Evolutionary conservation across 208 protist genomes (phyloP).

Genomic region (Angomonas ambiguus): DNA sequence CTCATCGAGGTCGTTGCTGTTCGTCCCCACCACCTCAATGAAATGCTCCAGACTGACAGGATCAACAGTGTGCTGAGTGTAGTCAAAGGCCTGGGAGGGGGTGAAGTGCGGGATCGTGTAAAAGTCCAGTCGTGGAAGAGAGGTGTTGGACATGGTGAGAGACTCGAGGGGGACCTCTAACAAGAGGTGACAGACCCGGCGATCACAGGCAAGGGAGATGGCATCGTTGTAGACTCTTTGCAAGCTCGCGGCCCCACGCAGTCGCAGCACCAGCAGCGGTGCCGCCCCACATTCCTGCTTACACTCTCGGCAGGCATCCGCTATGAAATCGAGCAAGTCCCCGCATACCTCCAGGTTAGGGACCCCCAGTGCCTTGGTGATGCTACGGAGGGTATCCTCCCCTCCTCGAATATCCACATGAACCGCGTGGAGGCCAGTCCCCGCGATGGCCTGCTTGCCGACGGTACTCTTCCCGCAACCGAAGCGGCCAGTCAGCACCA

Average conservation of each 20-base stretch:
- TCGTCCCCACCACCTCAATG: slow-evolving; percentile 8
- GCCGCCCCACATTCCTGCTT: slow-evolving; percentile 36
- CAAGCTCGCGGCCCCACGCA: slow-evolving; percentile 47
- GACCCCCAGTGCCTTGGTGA: slow-evolving; percentile 61
- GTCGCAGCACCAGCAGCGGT: slow-evolving; percentile 64
- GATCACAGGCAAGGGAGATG: slow-evolving; percentile 58
- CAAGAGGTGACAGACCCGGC: slow-evolving; percentile 11
- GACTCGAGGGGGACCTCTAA: slow-evolving; percentile 10
- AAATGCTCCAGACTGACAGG: slow-evolving; percentile 8
- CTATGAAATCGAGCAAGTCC: slow-evolving; percentile 70
- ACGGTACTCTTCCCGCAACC: slow-evolving; percentile 67
- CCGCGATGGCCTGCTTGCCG: slow-evolving; percentile 44
- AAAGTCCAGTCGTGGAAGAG: slow-evolving; percentile 9
- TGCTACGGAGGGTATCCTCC: slow-evolving; percentile 64
- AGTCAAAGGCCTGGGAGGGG: slow-evolving; percentile 7
- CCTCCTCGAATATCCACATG: slow-evolving; percentile 59
- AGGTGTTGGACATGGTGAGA: slow-evolving; percentile 12
- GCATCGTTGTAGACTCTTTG: slow-evolving; percentile 63
- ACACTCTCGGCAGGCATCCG: slow-evolving; percentile 26
- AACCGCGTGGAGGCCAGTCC: slow-evolving; percentile 57
- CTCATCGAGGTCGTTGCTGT: slow-evolving; percentile 14
- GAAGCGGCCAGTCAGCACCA: slow-evolving; percentile 59
- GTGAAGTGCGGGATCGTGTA: slow-evolving; percentile 10
- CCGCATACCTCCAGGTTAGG: slow-evolving; percentile 76
- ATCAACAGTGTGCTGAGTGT: slow-evolving; percentile 12